phyloP scores from a whole-genome alignment of 1,139 yeast species.

The Lodderomyces parapsilosis region DNA sequence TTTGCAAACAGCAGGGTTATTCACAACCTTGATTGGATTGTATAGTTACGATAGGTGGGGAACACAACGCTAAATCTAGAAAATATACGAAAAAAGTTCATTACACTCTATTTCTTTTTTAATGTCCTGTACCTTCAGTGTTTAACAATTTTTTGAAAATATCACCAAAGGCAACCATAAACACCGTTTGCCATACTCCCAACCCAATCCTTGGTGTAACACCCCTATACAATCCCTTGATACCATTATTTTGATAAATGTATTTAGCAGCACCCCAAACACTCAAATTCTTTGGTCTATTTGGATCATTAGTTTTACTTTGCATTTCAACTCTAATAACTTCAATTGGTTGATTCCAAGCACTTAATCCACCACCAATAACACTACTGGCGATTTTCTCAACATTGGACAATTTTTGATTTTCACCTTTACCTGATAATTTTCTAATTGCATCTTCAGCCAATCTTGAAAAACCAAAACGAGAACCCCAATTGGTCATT shows the following conservation, averaged over 20 bases:
- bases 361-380: conserved; percentile 94
- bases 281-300: conserved; percentile 88
- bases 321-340: conserved; percentile 98
- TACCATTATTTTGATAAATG: conserved; percentile 78
- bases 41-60: conserved; percentile 80
- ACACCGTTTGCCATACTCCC: conserved; percentile 97
- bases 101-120: neutral
- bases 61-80: conserved; percentile 5
- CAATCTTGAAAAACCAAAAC: conserved; percentile 89
- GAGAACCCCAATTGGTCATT: conserved; percentile 98
- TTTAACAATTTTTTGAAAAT: conserved; percentile 53
- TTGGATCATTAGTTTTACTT: conserved; percentile 86
- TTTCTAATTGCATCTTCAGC: conserved; percentile 83
- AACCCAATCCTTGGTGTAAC: conserved; percentile 95
- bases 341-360: conserved; percentile 99
- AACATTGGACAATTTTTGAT: conserved; percentile 62
- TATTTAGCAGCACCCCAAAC: conserved; percentile 79
- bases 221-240: conserved; percentile 92
- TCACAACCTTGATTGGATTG: conserved; percentile 63
- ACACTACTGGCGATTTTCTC: conserved; percentile 89
- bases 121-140: conserved; percentile 43
- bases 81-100: neutral
- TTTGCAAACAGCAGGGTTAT: conserved; percentile 67
- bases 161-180: conserved; percentile 99
- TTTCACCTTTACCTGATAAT: conserved; percentile 56